These are phyloP conservation scores for Backusella tuberculispora DNA, from an alignment of 192 early-diverging fungal species.

Conservation along the genomic window DNA sequence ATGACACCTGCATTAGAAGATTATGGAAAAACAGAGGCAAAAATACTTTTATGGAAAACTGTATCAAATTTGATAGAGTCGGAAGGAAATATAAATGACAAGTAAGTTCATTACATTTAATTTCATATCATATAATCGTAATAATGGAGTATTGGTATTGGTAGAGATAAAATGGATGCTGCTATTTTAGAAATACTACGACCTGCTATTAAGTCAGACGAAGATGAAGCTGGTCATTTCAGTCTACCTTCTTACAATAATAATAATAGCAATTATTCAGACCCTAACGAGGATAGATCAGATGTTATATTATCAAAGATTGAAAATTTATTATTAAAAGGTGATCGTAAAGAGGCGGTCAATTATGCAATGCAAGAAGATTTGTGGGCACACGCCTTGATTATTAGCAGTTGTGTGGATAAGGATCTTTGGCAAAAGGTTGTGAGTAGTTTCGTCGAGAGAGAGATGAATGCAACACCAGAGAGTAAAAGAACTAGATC, in stretches of 20 bases:
- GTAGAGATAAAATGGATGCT: conserved; percentile 49
- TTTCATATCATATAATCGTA: not conserved
- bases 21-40: conserved; percentile 17
- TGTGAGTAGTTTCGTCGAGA: conserved; percentile 68
- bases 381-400: conserved; percentile 89
- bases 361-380: conserved; percentile 46
- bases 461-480: conserved; percentile 44
- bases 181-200: conserved; percentile 50
- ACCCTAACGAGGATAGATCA: conserved; percentile 20
- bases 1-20: conserved; percentile 7
- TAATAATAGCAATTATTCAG: conserved; percentile 14
- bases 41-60: conserved; percentile 61
- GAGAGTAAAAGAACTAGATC: conserved; percentile 8
- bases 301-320: conserved; percentile 57
- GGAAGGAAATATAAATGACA: conserved; percentile 62
- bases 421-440: conserved; percentile 84
- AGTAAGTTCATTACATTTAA: conserved; percentile 42
- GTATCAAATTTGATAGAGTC: conserved; percentile 65
- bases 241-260: conserved; percentile 40
- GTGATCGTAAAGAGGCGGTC: conserved; percentile 61
- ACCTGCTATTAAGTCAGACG: conserved; percentile 19
- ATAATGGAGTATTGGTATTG: not conserved
- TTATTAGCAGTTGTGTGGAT: conserved; percentile 87
- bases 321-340: conserved; percentile 60
- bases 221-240: conserved; percentile 36